phyloP scores from a whole-genome alignment of 1,284 basidiomycete genomes.

The Exsudoporus floridanus region DNA sequence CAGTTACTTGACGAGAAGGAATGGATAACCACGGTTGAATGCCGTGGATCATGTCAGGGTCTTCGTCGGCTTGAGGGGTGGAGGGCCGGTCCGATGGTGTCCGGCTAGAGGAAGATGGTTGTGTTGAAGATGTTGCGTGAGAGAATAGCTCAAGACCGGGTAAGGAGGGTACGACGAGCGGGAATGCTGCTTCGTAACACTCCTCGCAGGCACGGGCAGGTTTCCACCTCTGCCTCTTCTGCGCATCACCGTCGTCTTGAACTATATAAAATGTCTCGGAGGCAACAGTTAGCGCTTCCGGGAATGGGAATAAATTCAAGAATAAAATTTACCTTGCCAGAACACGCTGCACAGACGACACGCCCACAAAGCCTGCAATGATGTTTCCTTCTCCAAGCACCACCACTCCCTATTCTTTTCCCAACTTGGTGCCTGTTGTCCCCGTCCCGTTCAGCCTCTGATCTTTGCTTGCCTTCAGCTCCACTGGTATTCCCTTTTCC shows the following conservation, averaged over 20 bases:
- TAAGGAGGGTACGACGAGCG: conserved; percentile 42
- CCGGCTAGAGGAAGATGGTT: conserved; percentile 1
- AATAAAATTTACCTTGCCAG: conserved; percentile 58
- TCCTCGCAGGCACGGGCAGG: conserved; percentile 80
- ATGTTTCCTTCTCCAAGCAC: conserved; percentile 69
- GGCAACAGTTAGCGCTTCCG: background rate
- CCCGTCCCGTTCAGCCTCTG: conserved; percentile 7
- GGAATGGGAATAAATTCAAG: background rate
- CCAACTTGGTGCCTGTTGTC: conserved; percentile 9
- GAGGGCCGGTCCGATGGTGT: conserved; percentile 20
- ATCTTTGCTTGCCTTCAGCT: conserved; percentile 15
- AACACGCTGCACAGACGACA: conserved; percentile 83
- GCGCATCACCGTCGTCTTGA: conserved; percentile 42
- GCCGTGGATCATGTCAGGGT: conserved; percentile 1
- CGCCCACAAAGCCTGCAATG: conserved; percentile 89
- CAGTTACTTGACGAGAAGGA: conserved; percentile 18
- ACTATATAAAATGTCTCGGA: conserved; percentile 75
- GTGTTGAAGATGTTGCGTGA: conserved; percentile 4
- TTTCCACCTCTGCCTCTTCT: conserved; percentile 56
- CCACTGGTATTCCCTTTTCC: conserved; percentile 13
- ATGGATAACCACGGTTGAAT: conserved; percentile 38
- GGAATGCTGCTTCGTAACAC: conserved; percentile 85
- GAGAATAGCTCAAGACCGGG: conserved; percentile 16
- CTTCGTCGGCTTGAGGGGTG: conserved; percentile 23
- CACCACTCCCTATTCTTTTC: conserved; percentile 19